A percentile compares a stretch with the other conserved stretches of the same genome.
These are phyloP conservation scores for Micromonas pusilla DNA, from an alignment of 139 green algal genomes.

Conservation along the genomic window DNA sequence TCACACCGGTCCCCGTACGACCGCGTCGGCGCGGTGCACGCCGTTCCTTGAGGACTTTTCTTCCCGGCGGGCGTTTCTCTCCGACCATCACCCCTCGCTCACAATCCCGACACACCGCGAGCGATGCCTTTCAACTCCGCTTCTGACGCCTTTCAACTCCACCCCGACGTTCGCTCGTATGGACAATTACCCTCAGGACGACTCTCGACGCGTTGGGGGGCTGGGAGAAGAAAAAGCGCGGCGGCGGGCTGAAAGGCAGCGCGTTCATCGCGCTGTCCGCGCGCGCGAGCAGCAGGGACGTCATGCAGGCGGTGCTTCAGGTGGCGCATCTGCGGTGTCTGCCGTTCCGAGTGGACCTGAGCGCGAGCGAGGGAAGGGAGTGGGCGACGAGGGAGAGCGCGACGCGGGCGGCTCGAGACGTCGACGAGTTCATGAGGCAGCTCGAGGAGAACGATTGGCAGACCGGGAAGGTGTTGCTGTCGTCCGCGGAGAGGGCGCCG, in stretches of 20 bases:
- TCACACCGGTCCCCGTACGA: no score
- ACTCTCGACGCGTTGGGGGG: background rate
- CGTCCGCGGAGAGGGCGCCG: slow-evolving; percentile 38
- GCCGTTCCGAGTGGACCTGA: slow-evolving; percentile 7
- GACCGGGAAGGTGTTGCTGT: slow-evolving; percentile 52
- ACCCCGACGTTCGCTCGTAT: no score
- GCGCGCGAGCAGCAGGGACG: background rate
- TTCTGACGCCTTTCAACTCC: no score
- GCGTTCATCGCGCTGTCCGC: background rate
- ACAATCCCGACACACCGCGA: no score
- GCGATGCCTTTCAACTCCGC: no score
- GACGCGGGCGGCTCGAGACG: slow-evolving; percentile 2
- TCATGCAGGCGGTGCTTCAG: background rate
- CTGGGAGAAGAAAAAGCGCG: background rate
- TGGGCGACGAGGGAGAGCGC: slow-evolving; percentile 13
- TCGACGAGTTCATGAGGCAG: slow-evolving; percentile 27
- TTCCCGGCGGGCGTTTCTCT: no score
- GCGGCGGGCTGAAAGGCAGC: background rate
- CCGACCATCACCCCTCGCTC: no score
- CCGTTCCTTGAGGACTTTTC: no score
- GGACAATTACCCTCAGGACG: background rate
- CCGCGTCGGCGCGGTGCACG: no score
- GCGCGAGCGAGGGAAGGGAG: background rate
- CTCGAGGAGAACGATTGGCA: slow-evolving; percentile 44
- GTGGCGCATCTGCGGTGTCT: slow-evolving; percentile 9